Evolutionary conservation across 1,139 yeast genomes (phyloP).

Genomic region (Pichia inconspicua): DNA sequence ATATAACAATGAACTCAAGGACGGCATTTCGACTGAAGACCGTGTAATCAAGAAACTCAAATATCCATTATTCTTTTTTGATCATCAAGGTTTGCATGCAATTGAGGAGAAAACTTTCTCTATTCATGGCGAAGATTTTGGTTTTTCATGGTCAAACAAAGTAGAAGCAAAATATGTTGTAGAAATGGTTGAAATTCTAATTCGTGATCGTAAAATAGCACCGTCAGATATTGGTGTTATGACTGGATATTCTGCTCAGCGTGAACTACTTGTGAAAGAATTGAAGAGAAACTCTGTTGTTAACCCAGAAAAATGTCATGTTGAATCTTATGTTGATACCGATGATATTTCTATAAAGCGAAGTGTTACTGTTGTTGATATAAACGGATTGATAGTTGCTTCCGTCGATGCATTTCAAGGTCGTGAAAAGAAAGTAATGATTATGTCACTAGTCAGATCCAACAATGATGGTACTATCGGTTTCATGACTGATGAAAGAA

Average conservation of each 20-base stretch:
- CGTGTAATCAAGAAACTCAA: conserved; percentile 25
- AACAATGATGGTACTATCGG: conserved; percentile 76
- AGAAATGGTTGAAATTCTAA: conserved; percentile 39
- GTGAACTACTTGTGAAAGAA: conserved; percentile 48
- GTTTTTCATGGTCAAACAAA: conserved; percentile 29
- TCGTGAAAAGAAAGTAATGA: conserved; percentile 82
- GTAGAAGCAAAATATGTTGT: conserved; percentile 44
- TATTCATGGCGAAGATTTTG: conserved; percentile 16
- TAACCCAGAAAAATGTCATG: conserved; percentile 44
- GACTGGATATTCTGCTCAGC: conserved; percentile 66
- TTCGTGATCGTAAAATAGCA: conserved; percentile 45
- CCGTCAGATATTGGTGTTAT: conserved; percentile 52
- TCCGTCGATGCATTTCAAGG: conserved; percentile 96
- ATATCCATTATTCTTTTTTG: conserved; percentile 22
- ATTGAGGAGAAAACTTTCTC: conserved; percentile 16
- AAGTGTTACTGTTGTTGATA: conserved; percentile 39
- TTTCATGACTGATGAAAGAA: conserved; percentile 76
- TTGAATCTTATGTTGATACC: conserved; percentile 33
- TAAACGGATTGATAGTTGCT: conserved; percentile 60
- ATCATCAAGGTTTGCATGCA: conserved; percentile 14
- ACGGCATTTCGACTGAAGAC: conserved; percentile 49
- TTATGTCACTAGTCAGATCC: conserved; percentile 84
- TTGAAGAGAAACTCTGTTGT: conserved; percentile 44
- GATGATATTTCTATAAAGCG: conserved; percentile 20
- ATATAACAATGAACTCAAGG: conserved; percentile 44